Evolutionary conservation across 306 rosid species (phyloP).

Genomic region (Abrus pulchellus): DNA sequence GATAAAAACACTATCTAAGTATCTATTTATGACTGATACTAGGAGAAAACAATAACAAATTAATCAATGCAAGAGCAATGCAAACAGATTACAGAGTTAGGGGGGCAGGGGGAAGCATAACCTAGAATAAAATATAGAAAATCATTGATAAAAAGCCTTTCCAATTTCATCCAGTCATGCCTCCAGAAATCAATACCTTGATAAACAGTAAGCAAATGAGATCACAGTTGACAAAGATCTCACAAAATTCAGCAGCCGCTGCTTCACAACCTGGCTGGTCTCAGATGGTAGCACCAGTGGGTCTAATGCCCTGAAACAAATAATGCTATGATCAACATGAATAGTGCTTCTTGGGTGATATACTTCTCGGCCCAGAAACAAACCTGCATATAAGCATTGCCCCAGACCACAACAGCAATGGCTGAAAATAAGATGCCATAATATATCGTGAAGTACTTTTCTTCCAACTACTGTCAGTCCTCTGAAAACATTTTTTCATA

Average conservation of each 20-base stretch:
- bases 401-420: slow-evolving; percentile 90
- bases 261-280: slow-evolving; percentile 89
- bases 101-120: slow-evolving; percentile 11
- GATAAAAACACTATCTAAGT: background rate
- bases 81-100: slow-evolving; percentile 32
- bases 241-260: slow-evolving; percentile 79
- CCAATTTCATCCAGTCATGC: slow-evolving; percentile 15
- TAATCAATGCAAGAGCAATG: slow-evolving; percentile 13
- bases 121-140: slow-evolving; percentile 15
- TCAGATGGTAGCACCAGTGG: slow-evolving; percentile 79
- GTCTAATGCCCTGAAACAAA: slow-evolving; percentile 86
- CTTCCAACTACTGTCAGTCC: slow-evolving; percentile 82
- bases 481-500: slow-evolving; percentile 59
- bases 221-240: slow-evolving; percentile 89
- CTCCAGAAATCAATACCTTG: slow-evolving; percentile 66
- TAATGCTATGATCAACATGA: slow-evolving; percentile 43
- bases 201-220: slow-evolving; percentile 85
- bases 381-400: slow-evolving; percentile 91
- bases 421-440: slow-evolving; percentile 83
- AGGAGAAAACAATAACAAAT: slow-evolving; percentile 6
- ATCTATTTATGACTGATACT: slow-evolving; percentile 9
- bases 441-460: slow-evolving; percentile 73
- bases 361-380: slow-evolving; percentile 29
- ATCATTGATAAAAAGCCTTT: slow-evolving; percentile 5
- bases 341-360: slow-evolving; percentile 33